Percentiles rank a stretch among this genome's conserved stretches.
These are phyloP conservation scores for Talaromyces sp. DNA, from an alignment of 2,329 filamentous ascomycete genomes.

Conservation along the genomic window DNA sequence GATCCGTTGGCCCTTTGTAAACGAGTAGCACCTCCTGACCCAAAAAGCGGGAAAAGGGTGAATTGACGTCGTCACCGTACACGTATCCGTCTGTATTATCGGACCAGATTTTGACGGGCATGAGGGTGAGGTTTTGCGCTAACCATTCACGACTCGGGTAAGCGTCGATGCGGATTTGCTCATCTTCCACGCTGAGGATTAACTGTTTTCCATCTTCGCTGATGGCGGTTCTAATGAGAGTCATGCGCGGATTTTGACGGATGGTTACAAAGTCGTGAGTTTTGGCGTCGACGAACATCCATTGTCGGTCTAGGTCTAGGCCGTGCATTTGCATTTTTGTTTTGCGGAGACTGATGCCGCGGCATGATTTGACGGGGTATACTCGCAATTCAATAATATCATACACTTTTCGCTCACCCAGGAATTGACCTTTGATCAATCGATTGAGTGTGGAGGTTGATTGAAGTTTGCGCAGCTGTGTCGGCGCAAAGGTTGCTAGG, in stretches of 20 bases:
- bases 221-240: constrained; percentile 57
- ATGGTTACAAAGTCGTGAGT: constrained; percentile 60
- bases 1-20: constrained; percentile 60
- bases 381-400: constrained; percentile 48
- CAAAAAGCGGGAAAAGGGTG: constrained; percentile 55
- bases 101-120: constrained; percentile 57
- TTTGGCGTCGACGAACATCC: constrained; percentile 62
- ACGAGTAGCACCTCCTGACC: constrained; percentile 55
- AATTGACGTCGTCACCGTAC: constrained; percentile 52
- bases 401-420: constrained; percentile 14
- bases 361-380: constrained; percentile 66
- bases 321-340: constrained; percentile 55
- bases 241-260: constrained; percentile 60
- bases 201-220: constrained; percentile 46
- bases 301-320: constrained; percentile 60
- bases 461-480: constrained; percentile 10
- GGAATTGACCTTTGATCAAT: background rate
- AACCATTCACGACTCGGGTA: constrained; percentile 56
- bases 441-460: background rate
- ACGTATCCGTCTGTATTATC: constrained; percentile 56
- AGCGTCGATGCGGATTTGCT: constrained; percentile 52
- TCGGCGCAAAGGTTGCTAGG: background rate
- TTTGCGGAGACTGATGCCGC: constrained; percentile 55
- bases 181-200: constrained; percentile 24
- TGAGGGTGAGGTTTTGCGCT: constrained; percentile 48